A percentile compares a stretch with the other conserved stretches of the same genome.
Conservation (phyloP, 495 filamentous ascomycete species). For the Aspergillus haitiensis region DNA sequence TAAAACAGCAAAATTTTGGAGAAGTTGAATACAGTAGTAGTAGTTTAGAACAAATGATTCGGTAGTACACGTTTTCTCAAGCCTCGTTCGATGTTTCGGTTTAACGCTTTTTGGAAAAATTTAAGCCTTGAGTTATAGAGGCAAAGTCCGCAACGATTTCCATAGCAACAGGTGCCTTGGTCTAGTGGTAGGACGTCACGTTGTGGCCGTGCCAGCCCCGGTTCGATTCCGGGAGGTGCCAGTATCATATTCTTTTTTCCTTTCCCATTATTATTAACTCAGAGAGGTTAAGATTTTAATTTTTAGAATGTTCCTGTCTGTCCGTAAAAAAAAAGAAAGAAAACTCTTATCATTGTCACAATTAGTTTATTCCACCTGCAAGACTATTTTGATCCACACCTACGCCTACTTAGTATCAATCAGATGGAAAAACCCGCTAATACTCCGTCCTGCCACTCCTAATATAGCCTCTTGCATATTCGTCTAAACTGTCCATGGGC, state of each 20-base stretch:
- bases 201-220: slow-evolving; percentile 77
- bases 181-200: slow-evolving; percentile 38
- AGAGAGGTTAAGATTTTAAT: not conserved
- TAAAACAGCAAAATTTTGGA: too few relatives aligned
- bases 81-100: not conserved
- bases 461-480: slow-evolving; percentile 8
- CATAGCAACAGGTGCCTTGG: slow-evolving; percentile 27
- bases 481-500: not conserved
- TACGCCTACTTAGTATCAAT: not conserved
- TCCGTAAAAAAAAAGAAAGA: too few relatives aligned
- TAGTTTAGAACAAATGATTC: too few relatives aligned
- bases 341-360: too few relatives aligned
- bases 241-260: slow-evolving; percentile 18
- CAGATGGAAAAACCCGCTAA: slow-evolving; percentile 8
- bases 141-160: not conserved
- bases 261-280: slow-evolving; percentile 2
- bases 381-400: not conserved
- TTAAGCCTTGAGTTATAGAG: not conserved
- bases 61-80: too few relatives aligned
- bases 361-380: not conserved
- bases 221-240: slow-evolving; percentile 67
- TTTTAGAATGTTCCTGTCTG: too few relatives aligned
- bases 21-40: too few relatives aligned
- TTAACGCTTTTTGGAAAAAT: not conserved
- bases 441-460: slow-evolving; percentile 17